A percentile compares a stretch with the other conserved stretches of the same genome.
Conservation (phyloP, 306 rosid genomes). For the Glycine latifolia region DNA sequence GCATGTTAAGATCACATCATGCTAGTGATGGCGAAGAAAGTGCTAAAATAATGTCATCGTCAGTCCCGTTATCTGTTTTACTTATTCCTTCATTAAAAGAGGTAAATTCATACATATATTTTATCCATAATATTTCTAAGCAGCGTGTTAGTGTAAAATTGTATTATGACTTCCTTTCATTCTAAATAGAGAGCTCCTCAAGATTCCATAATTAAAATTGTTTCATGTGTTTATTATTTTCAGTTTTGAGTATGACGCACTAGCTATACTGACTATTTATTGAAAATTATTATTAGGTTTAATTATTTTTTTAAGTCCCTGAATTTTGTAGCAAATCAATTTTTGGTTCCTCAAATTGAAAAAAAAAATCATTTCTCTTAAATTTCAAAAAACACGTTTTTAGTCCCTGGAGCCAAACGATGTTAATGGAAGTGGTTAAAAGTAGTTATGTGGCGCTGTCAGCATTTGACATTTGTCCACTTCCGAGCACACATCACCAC, state of each 20-base stretch:
- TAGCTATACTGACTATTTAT: background rate
- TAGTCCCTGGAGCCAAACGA: too few relatives aligned
- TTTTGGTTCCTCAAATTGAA: too few relatives aligned
- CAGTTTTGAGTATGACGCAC: constrained; percentile 18
- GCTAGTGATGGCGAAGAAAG: constrained; percentile 71
- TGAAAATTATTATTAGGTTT: background rate
- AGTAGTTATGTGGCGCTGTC: too few relatives aligned
- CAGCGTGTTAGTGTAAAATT: constrained; percentile 11
- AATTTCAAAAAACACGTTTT: too few relatives aligned
- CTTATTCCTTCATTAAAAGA: constrained; percentile 90
- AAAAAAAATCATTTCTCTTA: too few relatives aligned
- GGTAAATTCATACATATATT: constrained; percentile 57
- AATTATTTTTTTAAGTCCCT: too few relatives aligned
- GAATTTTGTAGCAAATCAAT: too few relatives aligned
- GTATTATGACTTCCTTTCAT: constrained; percentile 22
- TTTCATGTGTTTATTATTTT: background rate
- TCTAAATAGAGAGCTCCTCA: constrained; percentile 27
- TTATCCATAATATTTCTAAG: constrained; percentile 18
- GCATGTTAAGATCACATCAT: constrained; percentile 61
- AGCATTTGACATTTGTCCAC: too few relatives aligned
- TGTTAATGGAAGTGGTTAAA: too few relatives aligned
- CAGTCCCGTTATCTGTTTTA: constrained; percentile 74
- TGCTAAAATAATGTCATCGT: constrained; percentile 66
- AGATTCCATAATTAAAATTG: background rate
- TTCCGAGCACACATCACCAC: too few relatives aligned